Evolutionary conservation across 352 stramenopile genomes (phyloP), one percentile per base, ranked within the genome.

Genomic region (Phytophthora idaei): DNA sequence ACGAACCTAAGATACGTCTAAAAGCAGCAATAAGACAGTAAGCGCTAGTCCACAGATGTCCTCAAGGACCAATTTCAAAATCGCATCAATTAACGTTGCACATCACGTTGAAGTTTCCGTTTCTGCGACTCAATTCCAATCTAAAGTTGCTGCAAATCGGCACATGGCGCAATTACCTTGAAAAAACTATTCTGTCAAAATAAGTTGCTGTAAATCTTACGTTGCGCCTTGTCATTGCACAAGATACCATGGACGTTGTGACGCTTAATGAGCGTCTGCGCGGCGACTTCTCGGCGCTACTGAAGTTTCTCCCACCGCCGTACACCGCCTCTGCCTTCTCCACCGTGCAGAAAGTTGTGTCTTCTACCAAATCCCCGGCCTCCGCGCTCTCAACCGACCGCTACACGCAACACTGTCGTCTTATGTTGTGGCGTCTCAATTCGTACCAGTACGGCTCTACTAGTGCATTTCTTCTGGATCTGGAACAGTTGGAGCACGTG

Each of bases 181-280:
- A 21, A 21, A 21, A 21, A 21, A 21, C 21, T 21, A 21, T 21
- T 7, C 7, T 49, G 9, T 6, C 9, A 49, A 27, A 2, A 11
- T 39, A 56, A 56, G 47, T 70, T 61, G 41, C 45, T 4, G 21
- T 50, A 55, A 44, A 42, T 15, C 15, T 56, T 67, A 56, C 25
- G 59, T 67, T 67, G 51, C 51, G 32, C 34, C 34, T 54, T 52
- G 39, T 46, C 14, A 50, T 59, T 47, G 36, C 61, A 32, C 17
- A 1, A 46, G 28, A 27, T 10, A 83, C 64, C 14, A 92, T 92
- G 85, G 81, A 92, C 32, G 50, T 88, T 46, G 73, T 88, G 17
- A 62, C 62, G 67, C 76, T 93, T 1, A 92, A 93, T 61, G 78
- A 89, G 72, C 69, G 81, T 57, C 80, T 93, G 37, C 85, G 85